phyloP scores from a whole-genome alignment of 1,284 basidiomycete genomes.

The Volvariella volvacea region DNA sequence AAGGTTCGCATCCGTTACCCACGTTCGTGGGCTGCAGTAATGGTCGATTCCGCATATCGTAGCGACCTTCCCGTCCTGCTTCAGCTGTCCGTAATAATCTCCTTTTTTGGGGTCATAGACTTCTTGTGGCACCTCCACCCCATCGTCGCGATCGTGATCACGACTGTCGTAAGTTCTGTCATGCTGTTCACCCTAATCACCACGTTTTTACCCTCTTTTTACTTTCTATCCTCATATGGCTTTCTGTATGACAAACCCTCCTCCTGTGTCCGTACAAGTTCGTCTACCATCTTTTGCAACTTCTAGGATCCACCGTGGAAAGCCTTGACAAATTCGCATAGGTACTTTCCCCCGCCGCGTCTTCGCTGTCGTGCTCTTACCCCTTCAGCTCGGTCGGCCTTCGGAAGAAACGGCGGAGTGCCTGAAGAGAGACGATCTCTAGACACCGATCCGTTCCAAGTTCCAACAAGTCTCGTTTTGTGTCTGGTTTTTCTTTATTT shows the following conservation, averaged over 20 bases:
- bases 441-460: no score
- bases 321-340: no score
- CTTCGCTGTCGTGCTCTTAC: no score
- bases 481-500: no score
- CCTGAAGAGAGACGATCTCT: no score
- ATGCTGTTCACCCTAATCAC: neutral
- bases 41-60: conserved; percentile 21
- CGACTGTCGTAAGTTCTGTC: neutral
- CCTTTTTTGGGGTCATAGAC: conserved; percentile 13
- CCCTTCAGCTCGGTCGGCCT: no score
- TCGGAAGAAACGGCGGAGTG: no score
- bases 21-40: conserved; percentile 15
- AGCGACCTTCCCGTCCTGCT: conserved; percentile 19
- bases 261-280: conserved; percentile 4
- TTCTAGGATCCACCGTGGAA: no score
- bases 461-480: no score
- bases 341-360: no score
- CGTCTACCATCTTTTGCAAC: neutral
- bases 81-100: conserved; percentile 18
- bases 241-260: neutral
- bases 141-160: neutral
- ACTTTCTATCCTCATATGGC: conserved; percentile 4
- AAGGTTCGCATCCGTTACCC: conserved; percentile 15
- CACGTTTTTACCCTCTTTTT: conserved; percentile 7
- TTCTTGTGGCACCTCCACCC: conserved; percentile 13